Percentiles rank a stretch among this genome's conserved stretches.
Conservation (phyloP, 768 basidiomycete species). For the Phlebiopsis flavidoalba region DNA sequence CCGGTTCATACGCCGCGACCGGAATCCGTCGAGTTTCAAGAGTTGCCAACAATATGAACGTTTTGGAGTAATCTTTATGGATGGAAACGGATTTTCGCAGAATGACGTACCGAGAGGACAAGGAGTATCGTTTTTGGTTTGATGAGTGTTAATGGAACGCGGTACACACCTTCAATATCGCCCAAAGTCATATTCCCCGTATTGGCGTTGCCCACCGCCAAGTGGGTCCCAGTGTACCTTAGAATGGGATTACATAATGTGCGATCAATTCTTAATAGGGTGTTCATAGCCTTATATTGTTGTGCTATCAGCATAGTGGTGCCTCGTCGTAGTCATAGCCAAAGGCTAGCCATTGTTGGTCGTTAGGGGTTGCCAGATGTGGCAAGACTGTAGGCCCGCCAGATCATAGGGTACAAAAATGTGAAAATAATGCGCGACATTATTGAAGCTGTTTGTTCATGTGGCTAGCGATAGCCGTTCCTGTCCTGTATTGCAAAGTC, state of each 20-base stretch:
- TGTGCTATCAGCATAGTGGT: slow-evolving; percentile 13
- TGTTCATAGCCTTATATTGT: slow-evolving; percentile 18
- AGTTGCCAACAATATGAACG: slow-evolving; percentile 10
- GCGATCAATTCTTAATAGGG: neutral
- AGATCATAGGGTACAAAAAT: slow-evolving; percentile 32
- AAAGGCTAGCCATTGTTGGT: slow-evolving; percentile 21
- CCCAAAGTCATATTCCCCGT: slow-evolving; percentile 3
- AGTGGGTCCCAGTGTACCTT: slow-evolving; percentile 32
- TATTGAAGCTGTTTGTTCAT: slow-evolving; percentile 39
- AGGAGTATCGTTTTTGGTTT: neutral
- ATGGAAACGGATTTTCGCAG: slow-evolving; percentile 5
- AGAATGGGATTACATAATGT: neutral
- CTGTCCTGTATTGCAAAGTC: slow-evolving; percentile 5
- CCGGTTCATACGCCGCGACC: no score
- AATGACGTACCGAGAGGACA: neutral
- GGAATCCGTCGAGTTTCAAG: slow-evolving; percentile 10
- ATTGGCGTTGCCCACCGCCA: neutral
- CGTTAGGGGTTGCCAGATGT: slow-evolving; percentile 23
- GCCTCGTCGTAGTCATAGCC: slow-evolving; percentile 19
- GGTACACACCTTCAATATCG: slow-evolving; percentile 15
- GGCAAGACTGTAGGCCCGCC: slow-evolving; percentile 20
- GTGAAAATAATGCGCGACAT: slow-evolving; percentile 32
- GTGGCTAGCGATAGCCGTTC: slow-evolving; percentile 26
- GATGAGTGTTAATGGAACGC: neutral
- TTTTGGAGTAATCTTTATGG: slow-evolving; percentile 8